Evolutionary conservation across 768 basidiomycete genomes (phyloP), one percentile per base, ranked within the genome.

Genomic region (Royoungia palumana): DNA sequence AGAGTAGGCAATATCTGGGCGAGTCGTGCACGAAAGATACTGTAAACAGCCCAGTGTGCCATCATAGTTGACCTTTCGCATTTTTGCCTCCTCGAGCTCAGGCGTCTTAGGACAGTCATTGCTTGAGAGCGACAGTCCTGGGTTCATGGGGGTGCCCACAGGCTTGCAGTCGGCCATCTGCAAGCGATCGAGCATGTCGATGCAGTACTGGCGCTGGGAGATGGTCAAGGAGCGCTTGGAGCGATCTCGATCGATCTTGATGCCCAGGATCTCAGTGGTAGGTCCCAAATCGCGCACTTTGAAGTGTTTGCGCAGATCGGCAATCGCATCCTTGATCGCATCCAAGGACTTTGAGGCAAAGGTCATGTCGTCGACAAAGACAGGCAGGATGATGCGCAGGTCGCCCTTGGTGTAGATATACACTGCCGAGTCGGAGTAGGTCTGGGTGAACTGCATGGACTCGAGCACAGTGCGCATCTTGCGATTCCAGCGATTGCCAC

Each of bases 1-100:
- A 1, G 66, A 40, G 20, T 51, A 66, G 0, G 60, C 41, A 3
- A 67, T 40, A 43, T 69, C 67, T 1, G 64, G 67, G 1, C 57
- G 21, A 14, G 47, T 53, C 2, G 46, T 38, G 17, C 36, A 43
- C 17, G 51, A 47, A 6, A 52, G 30, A 16, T 57, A 63, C 51
- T 49, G 44, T 25, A 13, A 60, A 43, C 1, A 46, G 32, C 1
- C 61, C 55, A 9, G 60, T 28, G 45, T 35, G 0, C 27, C 42
- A 3, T 34, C 47, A 44, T 67, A 67, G 0, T 55, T 54, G 12
- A 51, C 41, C 34, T 24, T 22, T 3, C 28, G 38, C 51, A 60
- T 25, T 25, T 25, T 8, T 25, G 24, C 24, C 24, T 25, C 24
- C 8, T n/a, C n/a, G n/a, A n/a, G n/a, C 24, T 53, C 0, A 65